Conservation (phyloP, 2,329 filamentous ascomycete species). For the Fusarium piperis region DNA sequence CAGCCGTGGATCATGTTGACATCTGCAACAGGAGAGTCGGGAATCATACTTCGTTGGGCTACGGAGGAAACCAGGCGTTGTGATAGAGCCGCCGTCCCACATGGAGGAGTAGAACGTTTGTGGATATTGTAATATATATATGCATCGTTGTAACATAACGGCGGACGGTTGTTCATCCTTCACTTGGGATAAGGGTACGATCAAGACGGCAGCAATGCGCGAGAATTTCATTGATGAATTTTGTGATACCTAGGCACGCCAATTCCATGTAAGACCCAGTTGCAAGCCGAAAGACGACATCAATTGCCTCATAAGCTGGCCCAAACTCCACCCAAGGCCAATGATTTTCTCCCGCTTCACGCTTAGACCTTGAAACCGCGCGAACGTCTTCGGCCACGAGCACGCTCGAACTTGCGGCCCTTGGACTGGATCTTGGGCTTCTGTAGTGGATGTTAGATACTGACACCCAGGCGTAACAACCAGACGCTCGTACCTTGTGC, state of each 20-base stretch:
- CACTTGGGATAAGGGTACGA: conserved; percentile 29
- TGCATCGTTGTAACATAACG: neutral
- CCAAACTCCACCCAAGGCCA: conserved; percentile 42
- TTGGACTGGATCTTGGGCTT: conserved; percentile 98
- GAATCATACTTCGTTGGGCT: conserved; percentile 89
- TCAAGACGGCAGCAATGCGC: conserved; percentile 37
- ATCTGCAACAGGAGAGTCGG: conserved; percentile 57
- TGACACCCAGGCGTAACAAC: neutral
- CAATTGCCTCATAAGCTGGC: conserved; percentile 42
- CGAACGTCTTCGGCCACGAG: conserved; percentile 98
- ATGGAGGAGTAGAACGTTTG: neutral
- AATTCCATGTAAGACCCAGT: conserved; percentile 54
- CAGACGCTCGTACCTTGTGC: conserved; percentile 77
- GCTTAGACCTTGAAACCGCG: conserved; percentile 99
- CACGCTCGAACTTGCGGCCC: conserved; percentile 99
- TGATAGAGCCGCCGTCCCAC: conserved; percentile 20
- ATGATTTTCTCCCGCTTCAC: conserved; percentile 39
- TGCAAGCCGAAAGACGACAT: conserved; percentile 46
- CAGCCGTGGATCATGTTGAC: neutral
- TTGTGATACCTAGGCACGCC: conserved; percentile 61
- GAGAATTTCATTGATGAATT: conserved; percentile 48
- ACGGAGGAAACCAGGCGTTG: conserved; percentile 65
- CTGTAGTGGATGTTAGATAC: conserved; percentile 60
- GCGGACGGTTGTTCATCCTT: neutral
- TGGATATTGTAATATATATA: neutral